Base-by-base conservation (phyloP, 495 filamentous ascomycete genomes). In the Pyronema domesticum region DNA sequence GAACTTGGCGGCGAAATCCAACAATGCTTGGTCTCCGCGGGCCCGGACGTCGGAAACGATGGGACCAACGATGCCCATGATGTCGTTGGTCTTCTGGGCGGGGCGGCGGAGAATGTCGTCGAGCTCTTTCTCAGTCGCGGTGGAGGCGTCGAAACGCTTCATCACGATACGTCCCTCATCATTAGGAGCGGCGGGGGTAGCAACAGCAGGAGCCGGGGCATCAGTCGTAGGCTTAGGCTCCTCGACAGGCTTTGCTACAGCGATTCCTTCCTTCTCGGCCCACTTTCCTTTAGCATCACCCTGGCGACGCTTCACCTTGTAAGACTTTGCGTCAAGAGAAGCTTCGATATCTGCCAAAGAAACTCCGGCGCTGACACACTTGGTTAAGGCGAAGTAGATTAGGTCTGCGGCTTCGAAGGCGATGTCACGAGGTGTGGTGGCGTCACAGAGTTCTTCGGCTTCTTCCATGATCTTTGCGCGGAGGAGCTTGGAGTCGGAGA, bases 401-500 rank as follows among this genome's bases (percentile, higher is more conserved):
- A 98, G 72, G 65, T 98, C 91, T 11, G 89, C 91, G 2, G 91
- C 86, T 69, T 98, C 91, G 50, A 91, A 91, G 11, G 91, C 83
- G 46, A 95, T 74, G 15, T 95, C 85, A 51, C 88, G 73, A 51
- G 86, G 85, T 9, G 78, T 80, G 37, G 74, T 76, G 11, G 91
- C 91, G 48, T 85, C 76, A 70, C 91, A 96, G 33, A 98, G 72
- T 70, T 98, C 91, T 57, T 86, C 82, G 2, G 91, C 91, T 67
- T 98, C 91, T 69, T 98, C 91, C 82, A 95, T 91, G 42, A 98
- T 94, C 74, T 98, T 98, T 3, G 91, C 93, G 36, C 83, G 75
- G 13, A 94, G 71, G 15, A 96, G 77, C 69, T 91, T 86, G 54
- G 85, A 78, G 54, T 96, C 93, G 23, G 81, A 85, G 72, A 95